Conservation (phyloP, 495 filamentous ascomycete species). For the Bathelium albidoporum region DNA sequence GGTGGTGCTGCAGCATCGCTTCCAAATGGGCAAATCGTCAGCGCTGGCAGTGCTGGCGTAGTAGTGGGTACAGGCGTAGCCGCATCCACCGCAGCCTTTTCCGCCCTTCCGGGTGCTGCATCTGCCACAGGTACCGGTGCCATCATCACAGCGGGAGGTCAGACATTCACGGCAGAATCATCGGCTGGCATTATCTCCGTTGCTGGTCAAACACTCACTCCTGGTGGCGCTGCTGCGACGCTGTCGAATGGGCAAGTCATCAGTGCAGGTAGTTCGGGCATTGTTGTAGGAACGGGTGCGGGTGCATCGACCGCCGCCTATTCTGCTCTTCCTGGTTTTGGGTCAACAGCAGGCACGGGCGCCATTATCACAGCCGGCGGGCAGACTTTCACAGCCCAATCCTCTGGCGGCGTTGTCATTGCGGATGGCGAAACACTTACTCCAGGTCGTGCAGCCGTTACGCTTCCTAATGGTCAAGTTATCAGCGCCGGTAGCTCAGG, state of each 20-base stretch:
- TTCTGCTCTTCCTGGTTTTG: not conserved
- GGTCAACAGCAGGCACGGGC: not conserved
- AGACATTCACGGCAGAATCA: not conserved
- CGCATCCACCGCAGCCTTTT: not conserved
- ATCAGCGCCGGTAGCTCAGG: not conserved
- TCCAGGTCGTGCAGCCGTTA: not conserved
- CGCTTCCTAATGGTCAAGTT: not conserved
- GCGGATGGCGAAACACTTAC: not conserved
- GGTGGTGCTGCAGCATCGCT: not conserved
- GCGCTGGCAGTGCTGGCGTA: not conserved
- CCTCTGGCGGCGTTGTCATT: not conserved
- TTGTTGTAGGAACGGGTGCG: not conserved
- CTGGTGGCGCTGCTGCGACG: not conserved
- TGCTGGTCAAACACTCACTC: not conserved
- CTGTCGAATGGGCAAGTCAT: not conserved
- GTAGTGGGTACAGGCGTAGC: not conserved
- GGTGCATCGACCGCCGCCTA: not conserved
- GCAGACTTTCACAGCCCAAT: not conserved
- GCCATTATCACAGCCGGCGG: not conserved
- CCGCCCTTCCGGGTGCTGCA: not conserved
- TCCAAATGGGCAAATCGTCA: slow-evolving; percentile 3
- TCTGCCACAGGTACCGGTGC: not conserved
- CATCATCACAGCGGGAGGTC: not conserved
- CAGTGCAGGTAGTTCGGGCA: not conserved
- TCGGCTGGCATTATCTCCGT: not conserved